Percentiles rank a stretch among this genome's conserved stretches.
Conservation (phyloP, 345 rosid species). For the Laguncularia racemosa region DNA sequence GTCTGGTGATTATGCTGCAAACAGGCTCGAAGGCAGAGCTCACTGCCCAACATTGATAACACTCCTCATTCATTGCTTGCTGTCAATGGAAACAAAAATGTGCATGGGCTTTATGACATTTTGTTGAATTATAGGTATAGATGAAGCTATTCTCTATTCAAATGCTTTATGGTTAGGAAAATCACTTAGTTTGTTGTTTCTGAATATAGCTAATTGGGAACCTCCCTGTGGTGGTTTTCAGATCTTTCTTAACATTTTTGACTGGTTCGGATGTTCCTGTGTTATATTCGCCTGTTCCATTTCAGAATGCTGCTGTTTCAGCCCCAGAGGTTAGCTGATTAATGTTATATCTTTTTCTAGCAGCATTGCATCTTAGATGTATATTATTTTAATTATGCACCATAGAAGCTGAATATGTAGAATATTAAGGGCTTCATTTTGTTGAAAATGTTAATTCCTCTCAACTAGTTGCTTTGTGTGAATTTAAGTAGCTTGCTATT, state of each 20-base stretch:
- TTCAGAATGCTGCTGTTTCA: slow-evolving; percentile 75
- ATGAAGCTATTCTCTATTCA: background rate
- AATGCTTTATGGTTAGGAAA: background rate
- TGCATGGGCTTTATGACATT: slow-evolving; percentile 79
- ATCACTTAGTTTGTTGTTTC: too few relatives aligned
- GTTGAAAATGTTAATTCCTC: too few relatives aligned
- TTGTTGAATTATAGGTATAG: slow-evolving; percentile 79
- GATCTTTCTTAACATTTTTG: slow-evolving; percentile 63
- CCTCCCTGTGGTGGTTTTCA: slow-evolving; percentile 20
- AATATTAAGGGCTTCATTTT: too few relatives aligned
- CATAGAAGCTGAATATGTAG: too few relatives aligned
- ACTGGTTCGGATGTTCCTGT: slow-evolving; percentile 68
- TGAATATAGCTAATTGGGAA: background rate
- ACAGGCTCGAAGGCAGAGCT: slow-evolving; percentile 55
- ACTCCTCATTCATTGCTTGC: slow-evolving; percentile 81
- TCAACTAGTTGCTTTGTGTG: too few relatives aligned
- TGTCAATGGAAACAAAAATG: slow-evolving; percentile 47
- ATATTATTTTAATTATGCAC: too few relatives aligned
- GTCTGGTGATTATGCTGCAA: background rate
- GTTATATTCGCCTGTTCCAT: slow-evolving; percentile 71
- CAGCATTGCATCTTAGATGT: too few relatives aligned
- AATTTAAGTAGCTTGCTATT: too few relatives aligned
- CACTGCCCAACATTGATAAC: slow-evolving; percentile 62
- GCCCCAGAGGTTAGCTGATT: slow-evolving; percentile 65
- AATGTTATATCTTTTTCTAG: too few relatives aligned